Evolutionary conservation across 192 early-diverging fungal species (phyloP), one percentile per base, ranked within the genome.

Genomic region (Pilaira anomala): DNA sequence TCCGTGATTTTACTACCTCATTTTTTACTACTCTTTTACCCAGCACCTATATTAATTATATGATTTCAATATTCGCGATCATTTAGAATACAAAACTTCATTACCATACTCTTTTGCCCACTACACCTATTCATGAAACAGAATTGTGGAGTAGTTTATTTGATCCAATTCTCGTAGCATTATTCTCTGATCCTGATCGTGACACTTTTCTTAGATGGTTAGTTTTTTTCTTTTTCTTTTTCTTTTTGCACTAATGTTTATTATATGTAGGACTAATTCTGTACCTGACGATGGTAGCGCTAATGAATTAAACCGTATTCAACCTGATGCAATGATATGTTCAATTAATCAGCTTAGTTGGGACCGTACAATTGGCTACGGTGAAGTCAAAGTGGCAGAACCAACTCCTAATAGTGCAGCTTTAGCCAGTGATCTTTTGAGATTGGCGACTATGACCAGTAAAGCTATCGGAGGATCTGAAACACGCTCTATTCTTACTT

Each of bases 271-370:
- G 50, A 52, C 50, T 52, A 52, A 52, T 29, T 1, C 28, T 52
- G 50, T 52, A 4, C 50, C 50, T 28, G 25, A 52, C 3, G 50
- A 52, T 14, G 50, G 50, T 26, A 16, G 4, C 28, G 50, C 24
- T 22, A 52, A 25, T 52, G 50, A 52, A 25, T 12, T 28, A 52
- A 52, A 28, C 28, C 25, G 50, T 25, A 22, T 26, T 7, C 50
- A 52, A 22, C 21, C 50, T 52, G 25, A 52, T 52, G 50, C 50
- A 52, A 52, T 52, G 50, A 52, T 52, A 22, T 52, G 50, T 28
- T 8, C n/a, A 52, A 52, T 52, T 22, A 8, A 28, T 14, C 50
- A 52, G 50, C 50, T 52, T 52, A 52, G 26, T 28, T 28, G 50
- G 50, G 50, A 25, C 28, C 12, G 25, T 25, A 52, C 50, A 28